Evolutionary conservation across 257 asterid genomes (phyloP), one percentile per base, ranked within the genome.

Genomic region (Nicotiana obtusifolia): DNA sequence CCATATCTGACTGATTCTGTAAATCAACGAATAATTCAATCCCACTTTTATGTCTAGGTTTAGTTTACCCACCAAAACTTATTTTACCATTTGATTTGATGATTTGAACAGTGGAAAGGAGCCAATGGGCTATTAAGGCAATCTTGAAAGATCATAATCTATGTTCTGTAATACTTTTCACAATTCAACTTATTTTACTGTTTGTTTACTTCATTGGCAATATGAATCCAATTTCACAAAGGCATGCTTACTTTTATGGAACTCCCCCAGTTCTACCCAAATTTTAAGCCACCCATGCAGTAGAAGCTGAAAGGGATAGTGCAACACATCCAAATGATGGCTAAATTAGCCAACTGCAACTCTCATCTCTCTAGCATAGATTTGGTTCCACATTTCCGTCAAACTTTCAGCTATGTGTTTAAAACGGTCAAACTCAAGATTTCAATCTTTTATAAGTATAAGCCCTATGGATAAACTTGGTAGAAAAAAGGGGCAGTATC

Each of bases 31-130:
- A 14, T 68, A 49, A 71, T 47, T 71, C 60, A 71, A 47, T 75
- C 44, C 26, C 8, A 26, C 49, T 65, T 30, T 31, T 75, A 75
- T 75, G 41, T 75, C 80, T 24, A 75, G 17, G 62, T 79, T 47
- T 33, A 78, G n/a, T 57, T 78, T 52, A 75, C 54, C 54, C 80
- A 44, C 33, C 62, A 53, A n/a, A 75, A 13, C 81, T 30, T 57
- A 31, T 11, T 61, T 56, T 33, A 75, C 64, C 64, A 24, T 47
- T 20, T 47, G 35, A 73, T 4, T 73, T 73, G 78, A 44, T 73
- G 37, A 73, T 47, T 73, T 73, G 22, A 15, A n/a, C 47, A 30
- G 7, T 64, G 10, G 19, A 5, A 64, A 64, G 41, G 69, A 64
- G 41, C 15, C 41, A 9, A 61, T 61, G 10, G 16, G 67, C n/a